Base-by-base conservation (phyloP, 2,329 filamentous ascomycete genomes). In the Nigrospora oryzae region DNA sequence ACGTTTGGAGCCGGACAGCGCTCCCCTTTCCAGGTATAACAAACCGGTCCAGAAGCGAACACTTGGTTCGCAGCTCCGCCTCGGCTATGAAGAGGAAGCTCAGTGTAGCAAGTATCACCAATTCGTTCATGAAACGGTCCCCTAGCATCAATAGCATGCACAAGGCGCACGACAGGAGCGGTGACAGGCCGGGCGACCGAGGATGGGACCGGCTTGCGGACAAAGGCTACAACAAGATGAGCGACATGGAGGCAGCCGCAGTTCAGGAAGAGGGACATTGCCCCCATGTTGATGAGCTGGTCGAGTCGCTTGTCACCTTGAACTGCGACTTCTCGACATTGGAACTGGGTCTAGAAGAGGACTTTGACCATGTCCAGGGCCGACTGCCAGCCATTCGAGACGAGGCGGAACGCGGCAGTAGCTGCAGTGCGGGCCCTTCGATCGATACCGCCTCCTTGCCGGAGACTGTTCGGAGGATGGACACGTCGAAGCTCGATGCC, bases 21-120 rank as follows among this genome's bases (percentile, higher is more conserved):
- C 66, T 96, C 36, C 89, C 89, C 1, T 93, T 85, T 58, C 89
- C 90, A 14, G 89, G 89, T 2, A 90, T 95, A 78, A 77, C 77
- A 31, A 71, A 62, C 64, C 63, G 81, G 67, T 62, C 79, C 61
- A 63, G 80, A 68, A 67, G 85, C 54, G 79, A 95, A 54, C 80
- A 86, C 56, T 69, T 88, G 4, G 83, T 93, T 39, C 76, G 86
- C 42, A 79, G 79, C 36, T 89, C 85, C n/a, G 86, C 89, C 12
- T 89, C 87, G 33, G 86, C 86, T 1, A 79, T 95, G 58, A 95
- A 95, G 69, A 79, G 89, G 43, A 94, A 90, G 60, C 75, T 96
- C 50, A 95, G 87, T 63, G 83, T 88, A 56, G 83, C 84, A 40
- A 89, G 83, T 61, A 84, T 93, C 51, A 77, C 86, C 13, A 84